Evolutionary conservation across 2,329 filamentous ascomycete genomes (phyloP), one percentile per base, ranked within the genome.

Genomic region (Cordyceps militaris): DNA sequence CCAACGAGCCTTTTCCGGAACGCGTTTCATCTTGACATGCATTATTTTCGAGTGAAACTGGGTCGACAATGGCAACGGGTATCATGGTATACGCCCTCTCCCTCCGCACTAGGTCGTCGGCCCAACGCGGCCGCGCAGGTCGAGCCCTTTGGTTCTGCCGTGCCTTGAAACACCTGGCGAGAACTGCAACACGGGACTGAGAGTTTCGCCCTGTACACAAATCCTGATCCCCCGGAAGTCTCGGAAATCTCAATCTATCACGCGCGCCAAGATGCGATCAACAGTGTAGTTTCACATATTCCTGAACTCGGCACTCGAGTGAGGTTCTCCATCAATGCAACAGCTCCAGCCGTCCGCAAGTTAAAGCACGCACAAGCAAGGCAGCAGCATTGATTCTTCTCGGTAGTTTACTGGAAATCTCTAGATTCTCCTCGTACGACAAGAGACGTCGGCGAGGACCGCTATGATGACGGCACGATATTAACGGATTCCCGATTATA

Each of bases 11-110:
- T 47, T 21, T 38, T n/a, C 8, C 43, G 43, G 26, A 30, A 28
- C 19, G 21, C 16, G 53, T 56, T 56, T 56, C 43, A 47, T 34
- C 43, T 40, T 19, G 28, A 7, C 19, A 3, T 54, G 51, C 51
- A 54, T 54, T 54, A 23, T 54, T 26, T 11, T 13, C 32, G n/a
- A 38, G n/a, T 48, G 43, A 56, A 56, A 40, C 43, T 40, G 23
- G 28, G 9, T 28, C 26, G 28, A 13, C n/a, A 21, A 23, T 36
- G 28, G 16, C n/a, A 21, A 23, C 9, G 26, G 7, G 26, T 14
- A 28, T 21, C 4, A 8, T 47, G 30, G 16, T 9, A 32, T 10
- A 5, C 8, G 21, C 10, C 21, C n/a, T 34, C 40, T 13, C 26
- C 26, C 16, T 13, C 51, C 16, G 21, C 30, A 43, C 38, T 16